phyloP scores from a whole-genome alignment of 306 rosid genomes.

The Cyamopsis tetragonoloba region DNA sequence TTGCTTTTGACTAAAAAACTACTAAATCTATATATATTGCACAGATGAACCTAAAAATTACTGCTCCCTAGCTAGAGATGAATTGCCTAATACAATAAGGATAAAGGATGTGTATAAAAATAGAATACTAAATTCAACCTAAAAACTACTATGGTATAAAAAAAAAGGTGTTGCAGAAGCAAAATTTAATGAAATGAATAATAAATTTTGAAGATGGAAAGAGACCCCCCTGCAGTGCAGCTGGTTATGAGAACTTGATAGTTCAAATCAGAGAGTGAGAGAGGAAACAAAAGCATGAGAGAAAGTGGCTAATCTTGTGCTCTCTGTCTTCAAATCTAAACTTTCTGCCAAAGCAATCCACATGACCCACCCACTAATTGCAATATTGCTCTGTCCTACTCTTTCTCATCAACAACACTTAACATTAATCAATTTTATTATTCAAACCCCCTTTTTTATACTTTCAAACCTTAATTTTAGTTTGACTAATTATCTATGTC shows the following conservation, averaged over 20 bases:
- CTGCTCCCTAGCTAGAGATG: not conserved
- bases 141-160: too few species aligned
- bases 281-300: constrained; percentile 40
- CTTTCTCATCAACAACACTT: too few species aligned
- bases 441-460: too few species aligned
- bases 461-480: too few species aligned
- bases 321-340: constrained; percentile 13
- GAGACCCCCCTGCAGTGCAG: too few species aligned
- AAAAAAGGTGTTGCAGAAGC: too few species aligned
- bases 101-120: not conserved
- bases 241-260: constrained; percentile 13
- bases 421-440: too few species aligned
- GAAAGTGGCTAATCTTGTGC: constrained; percentile 25
- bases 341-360: constrained; percentile 42
- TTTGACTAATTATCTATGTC: constrained; percentile 25
- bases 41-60: constrained; percentile 11
- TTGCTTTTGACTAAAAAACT: constrained; percentile 28
- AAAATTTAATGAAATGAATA: too few species aligned
- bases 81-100: not conserved
- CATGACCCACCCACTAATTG: constrained; percentile 38
- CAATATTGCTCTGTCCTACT: not conserved
- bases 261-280: constrained; percentile 38
- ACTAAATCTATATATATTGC: not conserved
- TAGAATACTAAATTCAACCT: too few species aligned
- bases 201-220: not conserved